Conservation (phyloP, 352 stramenopile species). For the Globisporangium parvum region DNA sequence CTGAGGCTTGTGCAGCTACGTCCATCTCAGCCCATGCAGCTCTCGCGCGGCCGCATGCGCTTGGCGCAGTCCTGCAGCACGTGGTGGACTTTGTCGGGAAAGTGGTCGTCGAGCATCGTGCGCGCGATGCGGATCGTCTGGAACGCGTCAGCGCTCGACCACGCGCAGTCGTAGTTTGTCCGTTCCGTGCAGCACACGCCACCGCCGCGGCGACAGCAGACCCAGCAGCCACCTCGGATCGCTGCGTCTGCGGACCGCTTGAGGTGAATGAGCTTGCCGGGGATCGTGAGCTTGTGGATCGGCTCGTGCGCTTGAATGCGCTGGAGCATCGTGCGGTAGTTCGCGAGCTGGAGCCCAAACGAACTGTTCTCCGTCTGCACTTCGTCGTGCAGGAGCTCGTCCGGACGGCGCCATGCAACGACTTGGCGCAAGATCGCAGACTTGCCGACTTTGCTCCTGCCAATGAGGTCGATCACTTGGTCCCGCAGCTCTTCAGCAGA, state of each 20-base stretch:
- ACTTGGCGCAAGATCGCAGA: constrained; percentile 76
- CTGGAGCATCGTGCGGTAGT: constrained; percentile 82
- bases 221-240: constrained; percentile 54
- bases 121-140: constrained; percentile 69
- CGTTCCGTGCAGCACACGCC: constrained; percentile 82
- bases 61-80: constrained; percentile 79
- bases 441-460: constrained; percentile 83
- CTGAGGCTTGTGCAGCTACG: no score
- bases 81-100: constrained; percentile 84
- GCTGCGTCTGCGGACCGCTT: constrained; percentile 37
- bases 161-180: constrained; percentile 74
- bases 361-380: constrained; percentile 17
- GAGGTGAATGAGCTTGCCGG: constrained; percentile 70
- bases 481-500: constrained; percentile 72
- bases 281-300: constrained; percentile 76
- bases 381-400: constrained; percentile 66
- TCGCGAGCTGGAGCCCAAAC: constrained; percentile 60
- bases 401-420: constrained; percentile 65
- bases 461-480: constrained; percentile 79
- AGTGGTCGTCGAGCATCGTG: constrained; percentile 87
- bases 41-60: constrained; percentile 31
- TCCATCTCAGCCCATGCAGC: constrained; percentile 15
- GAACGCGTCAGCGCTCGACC: constrained; percentile 57
- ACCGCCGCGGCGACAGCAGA: constrained; percentile 71
- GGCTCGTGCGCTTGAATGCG: constrained; percentile 77